Evolutionary conservation across 163 green algal species (phyloP), one percentile per base, ranked within the genome.

Genomic region (Scenedesmus sp.): DNA sequence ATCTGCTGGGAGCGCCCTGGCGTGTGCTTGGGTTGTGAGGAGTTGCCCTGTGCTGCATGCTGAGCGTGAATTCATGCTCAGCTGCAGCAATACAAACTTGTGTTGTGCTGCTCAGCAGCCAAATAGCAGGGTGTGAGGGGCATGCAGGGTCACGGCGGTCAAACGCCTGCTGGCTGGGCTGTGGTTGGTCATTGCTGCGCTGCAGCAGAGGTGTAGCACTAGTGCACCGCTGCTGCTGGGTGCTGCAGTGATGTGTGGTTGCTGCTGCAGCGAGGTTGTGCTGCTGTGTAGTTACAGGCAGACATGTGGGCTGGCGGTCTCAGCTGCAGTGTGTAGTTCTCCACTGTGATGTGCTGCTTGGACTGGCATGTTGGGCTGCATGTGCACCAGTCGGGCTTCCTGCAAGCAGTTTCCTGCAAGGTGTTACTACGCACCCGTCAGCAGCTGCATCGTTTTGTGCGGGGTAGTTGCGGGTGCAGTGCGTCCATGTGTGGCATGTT

Each of bases 361-460:
- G 70, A 46, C 23, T 18, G 18, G 3, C 10, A 70, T 26, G 26
- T 76, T 6, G 16, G 16, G 66, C 9, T 70, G 62, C 2, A 16
- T 16, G 9, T 70, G 62, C 66, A 76, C 15, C 70, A 52, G 70
- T 15, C 20, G 52, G 5, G 70, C 15, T 34, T 26, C 66, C 66
- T 76, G 66, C 66, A 76, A 76, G 66, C 66, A 76, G 66, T 76
- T 76, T 76, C 66, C 66, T 76, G 70, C 70, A 79, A 79, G 70
- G 70, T 52, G 23, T 79, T 52, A 52, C 23, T 52, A 52, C 52
- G 20, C 70, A 79, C 23, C 70, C 23, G 23, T 79, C 70, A 79
- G 20, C 4, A 52, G 23, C 23, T 52, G 70, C 70, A 5, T 79
- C 52, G 70, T 18, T 13, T 52, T 77, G 23, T 15, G 70, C 23